Evolutionary conservation across 2,329 filamentous ascomycete species (phyloP).

Genomic region (Endocalyx cinctus): DNA sequence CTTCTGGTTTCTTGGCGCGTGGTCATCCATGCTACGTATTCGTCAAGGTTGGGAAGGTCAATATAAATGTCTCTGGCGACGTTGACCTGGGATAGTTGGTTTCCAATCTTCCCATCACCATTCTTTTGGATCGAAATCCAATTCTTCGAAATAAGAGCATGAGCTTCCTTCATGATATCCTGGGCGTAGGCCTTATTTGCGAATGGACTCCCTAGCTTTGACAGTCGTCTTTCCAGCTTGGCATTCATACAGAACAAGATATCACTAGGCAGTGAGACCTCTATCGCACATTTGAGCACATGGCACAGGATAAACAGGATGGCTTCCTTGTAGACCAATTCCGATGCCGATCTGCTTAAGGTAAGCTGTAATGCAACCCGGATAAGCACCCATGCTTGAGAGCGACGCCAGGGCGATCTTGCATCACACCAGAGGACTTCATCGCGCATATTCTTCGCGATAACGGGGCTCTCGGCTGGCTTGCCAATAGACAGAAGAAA

Average conservation of each 20-base stretch:
- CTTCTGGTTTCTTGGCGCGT: too few species aligned
- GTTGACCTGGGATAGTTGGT: too few species aligned
- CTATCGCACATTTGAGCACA: constrained; percentile 32
- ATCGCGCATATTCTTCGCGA: constrained; percentile 47
- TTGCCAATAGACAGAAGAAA: constrained; percentile 35
- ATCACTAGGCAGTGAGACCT: constrained; percentile 16
- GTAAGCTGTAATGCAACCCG: constrained; percentile 44
- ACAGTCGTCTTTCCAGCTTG: constrained; percentile 38
- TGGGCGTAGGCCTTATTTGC: too few species aligned
- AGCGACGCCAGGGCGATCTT: constrained; percentile 28
- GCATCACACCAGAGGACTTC: constrained; percentile 38
- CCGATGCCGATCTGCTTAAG: constrained; percentile 1
- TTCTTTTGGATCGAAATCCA: too few species aligned
- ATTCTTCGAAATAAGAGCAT: too few species aligned
- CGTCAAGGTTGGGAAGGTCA: too few species aligned
- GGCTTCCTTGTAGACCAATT: constrained; percentile 43
- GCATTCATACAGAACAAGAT: constrained; percentile 34
- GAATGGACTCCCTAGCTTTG: constrained; percentile 35
- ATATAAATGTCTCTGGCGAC: too few species aligned
- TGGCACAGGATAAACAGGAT: constrained; percentile 41
- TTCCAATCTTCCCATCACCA: too few species aligned
- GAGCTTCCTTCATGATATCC: too few species aligned
- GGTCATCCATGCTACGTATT: too few species aligned
- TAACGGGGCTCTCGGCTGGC: constrained; percentile 18
- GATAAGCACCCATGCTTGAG: constrained; percentile 50